Percentiles rank a stretch among this genome's conserved stretches.
Evolutionary conservation across 495 filamentous ascomycete genomes (phyloP).

Genomic region (Saxophila tyrrhenica): DNA sequence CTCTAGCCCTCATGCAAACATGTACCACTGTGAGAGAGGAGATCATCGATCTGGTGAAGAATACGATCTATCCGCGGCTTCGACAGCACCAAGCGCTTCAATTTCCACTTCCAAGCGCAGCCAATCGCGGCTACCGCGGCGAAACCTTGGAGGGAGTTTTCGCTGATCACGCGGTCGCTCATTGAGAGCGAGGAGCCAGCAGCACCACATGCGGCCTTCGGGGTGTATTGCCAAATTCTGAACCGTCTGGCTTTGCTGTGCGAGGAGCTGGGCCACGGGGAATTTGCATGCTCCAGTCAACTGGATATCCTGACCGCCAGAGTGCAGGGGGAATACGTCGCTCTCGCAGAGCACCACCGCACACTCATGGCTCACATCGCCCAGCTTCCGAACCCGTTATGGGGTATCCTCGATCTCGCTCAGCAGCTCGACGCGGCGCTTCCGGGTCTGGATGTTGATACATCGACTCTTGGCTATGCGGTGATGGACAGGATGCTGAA

Average conservation of each 20-base stretch:
- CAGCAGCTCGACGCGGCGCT: background rate
- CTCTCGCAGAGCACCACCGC: too few species aligned
- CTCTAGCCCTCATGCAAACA: too few species aligned
- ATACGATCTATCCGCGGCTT: too few species aligned
- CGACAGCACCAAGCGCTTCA: too few species aligned
- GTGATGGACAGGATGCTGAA: background rate
- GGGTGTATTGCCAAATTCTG: background rate
- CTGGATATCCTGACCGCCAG: background rate
- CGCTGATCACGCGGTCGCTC: background rate
- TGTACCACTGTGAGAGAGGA: too few species aligned
- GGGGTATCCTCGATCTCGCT: background rate
- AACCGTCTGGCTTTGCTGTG: background rate
- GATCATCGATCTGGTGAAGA: too few species aligned
- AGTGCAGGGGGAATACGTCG: background rate
- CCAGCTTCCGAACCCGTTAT: too few species aligned
- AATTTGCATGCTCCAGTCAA: background rate
- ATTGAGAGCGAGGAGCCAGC: background rate
- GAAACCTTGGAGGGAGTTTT: background rate
- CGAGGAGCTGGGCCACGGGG: background rate
- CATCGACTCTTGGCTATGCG: background rate
- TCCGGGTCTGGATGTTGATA: background rate
- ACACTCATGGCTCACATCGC: too few species aligned
- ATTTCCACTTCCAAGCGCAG: too few species aligned
- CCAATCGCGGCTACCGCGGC: too few species aligned
- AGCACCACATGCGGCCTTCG: background rate